Conservation (phyloP, 164 flowering plant genomes). For the Warburgia ugandensis region DNA sequence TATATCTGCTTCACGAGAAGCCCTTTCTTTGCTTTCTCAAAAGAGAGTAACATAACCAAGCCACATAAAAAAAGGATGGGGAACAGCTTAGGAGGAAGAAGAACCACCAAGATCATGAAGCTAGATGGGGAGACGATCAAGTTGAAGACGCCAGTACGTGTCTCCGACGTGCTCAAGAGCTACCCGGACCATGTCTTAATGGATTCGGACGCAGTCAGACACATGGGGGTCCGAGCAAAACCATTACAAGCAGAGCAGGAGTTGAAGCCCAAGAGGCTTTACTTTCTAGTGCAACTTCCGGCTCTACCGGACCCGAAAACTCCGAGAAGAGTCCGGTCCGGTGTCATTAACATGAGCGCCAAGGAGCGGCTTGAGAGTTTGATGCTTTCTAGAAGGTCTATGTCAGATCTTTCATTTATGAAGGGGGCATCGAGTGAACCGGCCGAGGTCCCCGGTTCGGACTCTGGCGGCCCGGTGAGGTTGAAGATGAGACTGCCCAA, state of each 20-base stretch:
- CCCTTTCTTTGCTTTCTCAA: not conserved
- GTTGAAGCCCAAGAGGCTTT: conserved; percentile 35
- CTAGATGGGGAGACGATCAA: conserved; percentile 41
- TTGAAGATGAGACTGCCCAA: conserved; percentile 18
- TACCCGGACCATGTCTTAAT: conserved; percentile 42
- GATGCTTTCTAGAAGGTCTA: conserved; percentile 33
- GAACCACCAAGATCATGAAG: conserved; percentile 45
- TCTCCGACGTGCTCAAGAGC: conserved; percentile 28
- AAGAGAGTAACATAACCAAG: too few species aligned
- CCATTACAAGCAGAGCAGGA: conserved; percentile 34
- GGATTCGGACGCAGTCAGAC: conserved; percentile 42
- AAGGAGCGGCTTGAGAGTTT: conserved; percentile 52
- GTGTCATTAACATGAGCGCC: conserved; percentile 39
- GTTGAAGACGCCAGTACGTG: conserved; percentile 36
- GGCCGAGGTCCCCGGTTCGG: not conserved
- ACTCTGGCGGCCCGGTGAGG: not conserved
- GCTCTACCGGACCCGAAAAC: conserved; percentile 18
- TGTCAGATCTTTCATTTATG: conserved; percentile 30
- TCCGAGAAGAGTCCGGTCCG: conserved; percentile 32
- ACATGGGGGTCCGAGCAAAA: conserved; percentile 42
- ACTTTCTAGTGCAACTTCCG: conserved; percentile 45
- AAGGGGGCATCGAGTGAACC: not conserved
- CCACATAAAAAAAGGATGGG: conserved; percentile 37
- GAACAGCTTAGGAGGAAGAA: conserved; percentile 38
- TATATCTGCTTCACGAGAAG: not conserved